Conservation (phyloP, 495 filamentous ascomycete genomes). For the Penicillium turbatum region DNA sequence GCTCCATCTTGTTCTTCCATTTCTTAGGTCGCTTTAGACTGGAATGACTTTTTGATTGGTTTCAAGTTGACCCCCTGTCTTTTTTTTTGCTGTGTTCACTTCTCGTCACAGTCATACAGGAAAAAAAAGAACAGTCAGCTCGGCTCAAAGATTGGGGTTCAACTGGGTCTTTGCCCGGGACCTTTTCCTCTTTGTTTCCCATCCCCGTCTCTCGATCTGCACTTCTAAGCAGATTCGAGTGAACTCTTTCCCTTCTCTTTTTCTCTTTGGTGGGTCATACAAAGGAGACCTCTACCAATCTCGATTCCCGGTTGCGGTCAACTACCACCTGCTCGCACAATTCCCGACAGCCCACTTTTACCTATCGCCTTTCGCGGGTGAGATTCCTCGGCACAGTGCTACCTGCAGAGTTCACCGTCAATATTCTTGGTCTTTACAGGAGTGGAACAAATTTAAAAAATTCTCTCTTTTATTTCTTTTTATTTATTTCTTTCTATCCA, state of each 20-base stretch:
- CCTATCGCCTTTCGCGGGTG: conserved; percentile 3
- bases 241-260: neutral
- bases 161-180: conserved; percentile 10
- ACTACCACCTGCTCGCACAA: conserved; percentile 6
- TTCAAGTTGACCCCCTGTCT: neutral
- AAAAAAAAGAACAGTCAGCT: neutral
- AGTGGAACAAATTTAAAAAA: neutral
- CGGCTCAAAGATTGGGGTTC: neutral
- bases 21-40: neutral
- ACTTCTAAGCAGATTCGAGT: neutral
- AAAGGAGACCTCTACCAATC: neutral
- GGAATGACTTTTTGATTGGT: neutral
- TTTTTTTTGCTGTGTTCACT: conserved; percentile 1
- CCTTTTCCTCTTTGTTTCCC: conserved; percentile 3
- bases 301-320: conserved; percentile 23
- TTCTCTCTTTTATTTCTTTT: neutral
- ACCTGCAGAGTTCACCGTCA: conserved; percentile 4
- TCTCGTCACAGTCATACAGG: conserved; percentile 20
- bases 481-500: neutral
- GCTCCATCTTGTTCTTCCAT: neutral
- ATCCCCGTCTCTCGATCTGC: neutral
- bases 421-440: neutral
- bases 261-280: conserved; percentile 11
- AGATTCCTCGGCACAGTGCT: conserved; percentile 5
- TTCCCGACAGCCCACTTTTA: conserved; percentile 12